These are phyloP conservation scores for Clonostachys rosea DNA, from an alignment of 2,329 filamentous ascomycete genomes.

Conservation along the genomic window DNA sequence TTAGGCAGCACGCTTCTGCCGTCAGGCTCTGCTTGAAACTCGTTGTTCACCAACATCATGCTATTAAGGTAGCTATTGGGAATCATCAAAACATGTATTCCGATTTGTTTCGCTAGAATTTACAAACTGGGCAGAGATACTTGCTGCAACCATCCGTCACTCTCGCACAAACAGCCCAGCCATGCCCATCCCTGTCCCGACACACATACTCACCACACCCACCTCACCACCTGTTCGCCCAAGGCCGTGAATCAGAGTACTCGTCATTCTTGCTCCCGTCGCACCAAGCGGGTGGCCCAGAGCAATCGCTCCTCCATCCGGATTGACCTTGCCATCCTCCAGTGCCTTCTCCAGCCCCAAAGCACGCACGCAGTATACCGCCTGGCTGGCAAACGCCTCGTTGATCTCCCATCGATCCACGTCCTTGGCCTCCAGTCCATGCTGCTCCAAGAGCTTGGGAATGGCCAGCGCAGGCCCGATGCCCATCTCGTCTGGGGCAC, in stretches of 20 bases:
- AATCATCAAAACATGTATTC: too few species aligned
- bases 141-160: conserved; percentile 20
- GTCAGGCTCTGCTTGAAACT: too few species aligned
- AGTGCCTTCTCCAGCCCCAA: conserved; percentile 60
- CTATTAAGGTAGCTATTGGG: too few species aligned
- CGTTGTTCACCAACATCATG: too few species aligned
- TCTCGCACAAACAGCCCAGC: conserved; percentile 62
- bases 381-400: conserved; percentile 69
- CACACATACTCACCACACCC: conserved; percentile 84
- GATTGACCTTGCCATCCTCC: conserved; percentile 72
- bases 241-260: conserved; percentile 60
- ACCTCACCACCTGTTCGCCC: conserved; percentile 66
- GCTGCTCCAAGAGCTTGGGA: conserved; percentile 68
- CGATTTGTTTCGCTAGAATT: too few species aligned
- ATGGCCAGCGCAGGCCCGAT: conserved; percentile 84
- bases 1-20: too few species aligned
- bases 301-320: conserved; percentile 83
- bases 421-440: conserved; percentile 63
- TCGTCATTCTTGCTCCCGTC: conserved; percentile 73
- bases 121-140: too few species aligned
- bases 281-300: conserved; percentile 85
- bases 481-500: conserved; percentile 89
- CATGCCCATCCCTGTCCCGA: conserved; percentile 73
- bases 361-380: conserved; percentile 66
- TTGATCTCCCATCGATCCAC: conserved; percentile 92